phyloP scores from a whole-genome alignment of 768 basidiomycete genomes.

The Piloderma croceum region DNA sequence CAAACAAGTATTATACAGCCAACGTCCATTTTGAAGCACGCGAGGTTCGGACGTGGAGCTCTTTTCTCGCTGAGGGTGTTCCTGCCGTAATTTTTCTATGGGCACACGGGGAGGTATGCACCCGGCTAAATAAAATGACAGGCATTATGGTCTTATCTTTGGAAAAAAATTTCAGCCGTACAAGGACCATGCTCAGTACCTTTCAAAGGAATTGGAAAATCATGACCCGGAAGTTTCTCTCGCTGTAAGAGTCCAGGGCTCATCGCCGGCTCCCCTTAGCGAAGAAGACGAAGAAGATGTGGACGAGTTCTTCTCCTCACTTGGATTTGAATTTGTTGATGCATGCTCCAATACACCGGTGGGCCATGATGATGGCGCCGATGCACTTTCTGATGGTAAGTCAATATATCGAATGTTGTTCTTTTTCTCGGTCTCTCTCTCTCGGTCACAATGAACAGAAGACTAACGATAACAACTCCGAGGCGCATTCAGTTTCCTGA shows the following conservation, averaged over 20 bases:
- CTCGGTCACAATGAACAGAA: no score
- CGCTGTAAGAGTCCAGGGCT: constrained; percentile 51
- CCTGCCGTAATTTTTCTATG: constrained; percentile 77
- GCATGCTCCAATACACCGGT: no score
- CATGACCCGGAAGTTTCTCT: constrained; percentile 68
- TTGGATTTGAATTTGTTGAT: constrained; percentile 77
- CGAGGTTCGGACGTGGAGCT: constrained; percentile 38
- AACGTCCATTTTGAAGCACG: constrained; percentile 62
- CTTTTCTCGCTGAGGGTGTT: constrained; percentile 37
- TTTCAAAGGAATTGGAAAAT: constrained; percentile 42
- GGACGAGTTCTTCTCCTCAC: constrained; percentile 60
- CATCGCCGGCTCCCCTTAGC: constrained; percentile 8
- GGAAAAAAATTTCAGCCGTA: constrained; percentile 61
- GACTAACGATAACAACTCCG: no score
- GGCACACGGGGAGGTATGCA: constrained; percentile 57
- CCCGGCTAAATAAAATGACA: no score
- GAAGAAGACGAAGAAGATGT: constrained; percentile 42
- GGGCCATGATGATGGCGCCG: no score
- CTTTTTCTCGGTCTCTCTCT: no score
- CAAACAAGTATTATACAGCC: constrained; percentile 79
- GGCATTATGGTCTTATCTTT: not conserved
- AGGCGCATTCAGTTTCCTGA: no score
- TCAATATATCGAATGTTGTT: no score
- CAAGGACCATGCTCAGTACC: constrained; percentile 45
- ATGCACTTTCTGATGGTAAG: no score